Conservation (phyloP, 352 stramenopile genomes). For the Pythium vanterpoolii region DNA sequence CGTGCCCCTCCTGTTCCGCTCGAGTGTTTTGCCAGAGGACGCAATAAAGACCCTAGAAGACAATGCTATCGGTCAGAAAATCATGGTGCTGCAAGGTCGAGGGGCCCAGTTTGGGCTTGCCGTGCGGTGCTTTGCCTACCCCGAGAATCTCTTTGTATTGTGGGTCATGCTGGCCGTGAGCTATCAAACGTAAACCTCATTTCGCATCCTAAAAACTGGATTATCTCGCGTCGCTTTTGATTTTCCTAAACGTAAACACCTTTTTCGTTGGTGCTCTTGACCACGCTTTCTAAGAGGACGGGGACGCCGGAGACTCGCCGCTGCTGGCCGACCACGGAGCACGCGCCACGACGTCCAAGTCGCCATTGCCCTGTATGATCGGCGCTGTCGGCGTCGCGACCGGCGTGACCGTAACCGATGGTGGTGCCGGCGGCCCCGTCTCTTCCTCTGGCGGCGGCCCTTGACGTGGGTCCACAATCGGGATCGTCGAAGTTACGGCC, state of each 20-base stretch:
- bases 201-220: background rate
- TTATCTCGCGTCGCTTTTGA: background rate
- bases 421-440: constrained; percentile 20
- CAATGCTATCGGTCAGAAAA: constrained; percentile 47
- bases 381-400: constrained; percentile 25
- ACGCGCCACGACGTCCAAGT: constrained; percentile 38
- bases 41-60: constrained; percentile 40
- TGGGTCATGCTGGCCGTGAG: constrained; percentile 87
- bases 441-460: constrained; percentile 29
- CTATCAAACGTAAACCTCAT: constrained; percentile 36
- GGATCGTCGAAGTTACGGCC: constrained; percentile 64
- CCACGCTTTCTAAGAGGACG: background rate
- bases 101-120: constrained; percentile 66
- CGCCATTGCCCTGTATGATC: constrained; percentile 20
- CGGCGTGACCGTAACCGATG: constrained; percentile 18
- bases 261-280: background rate
- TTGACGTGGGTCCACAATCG: constrained; percentile 49
- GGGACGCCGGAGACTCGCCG: constrained; percentile 13
- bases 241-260: background rate
- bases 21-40: constrained; percentile 25
- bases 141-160: constrained; percentile 53
- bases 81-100: constrained; percentile 62
- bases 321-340: constrained; percentile 43
- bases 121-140: constrained; percentile 76
- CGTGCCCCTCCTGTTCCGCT: constrained; percentile 66